Base-by-base conservation (phyloP, 2,329 filamentous ascomycete genomes). In the Arthrobotrys entomopaga region DNA sequence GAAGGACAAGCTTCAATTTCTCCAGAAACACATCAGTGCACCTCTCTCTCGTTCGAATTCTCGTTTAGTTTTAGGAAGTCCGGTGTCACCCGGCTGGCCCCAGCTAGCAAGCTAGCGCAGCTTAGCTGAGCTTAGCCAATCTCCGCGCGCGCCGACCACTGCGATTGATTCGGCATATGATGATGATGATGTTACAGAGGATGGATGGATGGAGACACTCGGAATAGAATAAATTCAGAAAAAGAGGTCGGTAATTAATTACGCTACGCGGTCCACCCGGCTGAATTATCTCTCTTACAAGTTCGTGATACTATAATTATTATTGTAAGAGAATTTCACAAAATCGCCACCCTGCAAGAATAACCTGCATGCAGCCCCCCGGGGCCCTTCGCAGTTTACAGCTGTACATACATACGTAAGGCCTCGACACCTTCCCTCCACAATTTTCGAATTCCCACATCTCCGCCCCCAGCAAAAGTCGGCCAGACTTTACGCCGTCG, bases 401-500 rank as follows among this genome's bases (percentile, higher is more conserved):
- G 3, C 22, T 50, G 20, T 11, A 22, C 38, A 7, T 19, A 16
- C 53, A 57, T 26, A 24, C 22, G 49, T 11, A 49, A 60, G 29
- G 29, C 56, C 53, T 56, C 57, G 65, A 13, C 29, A 34, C 29
- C 29, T 34, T 34, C 29, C 29, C 29, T 34, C 24, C 6, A 34
- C 29, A 34, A 43, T 58, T 20, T 13, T 10, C 29, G 10, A 43
- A 52, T 20, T 13, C 4, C 19, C 8, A 20, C 54, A n/a, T 46
- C 42, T 46, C 49, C 24, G 56, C n/a, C 29, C 29, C 29, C 29
- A 34, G 29, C 29, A 34, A 34, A 24, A 67, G 19, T 74, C 70
- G 70, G 70, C 13, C 34, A 54, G 70, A 74, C 24, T 53, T 74
- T 74, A 13, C 20, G 34, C 70, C 70, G 70, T 60, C 52, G 46